A percentile compares a stretch with the other conserved stretches of the same genome.
These are phyloP conservation scores for Effrenium voratum DNA, from an alignment of 73 alveolate species.

Conservation along the genomic window DNA sequence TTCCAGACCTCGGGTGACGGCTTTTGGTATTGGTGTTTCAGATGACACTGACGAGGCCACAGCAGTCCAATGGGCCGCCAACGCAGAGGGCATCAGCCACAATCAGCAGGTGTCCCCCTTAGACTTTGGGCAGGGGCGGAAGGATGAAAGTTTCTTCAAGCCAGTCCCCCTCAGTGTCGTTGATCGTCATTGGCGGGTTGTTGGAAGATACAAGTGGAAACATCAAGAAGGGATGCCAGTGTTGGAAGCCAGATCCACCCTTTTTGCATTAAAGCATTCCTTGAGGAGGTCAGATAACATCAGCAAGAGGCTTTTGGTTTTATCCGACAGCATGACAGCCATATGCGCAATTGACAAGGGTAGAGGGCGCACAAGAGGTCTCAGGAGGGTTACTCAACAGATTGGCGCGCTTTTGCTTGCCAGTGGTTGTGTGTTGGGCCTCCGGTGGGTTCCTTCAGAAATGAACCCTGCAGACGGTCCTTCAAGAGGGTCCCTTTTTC, in stretches of 20 bases:
- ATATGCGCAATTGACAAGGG: not conserved
- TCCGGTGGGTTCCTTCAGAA: not conserved
- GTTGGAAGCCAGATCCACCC: constrained; percentile 2
- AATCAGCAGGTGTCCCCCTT: not conserved
- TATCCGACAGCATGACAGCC: not conserved
- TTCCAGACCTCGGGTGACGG: not conserved
- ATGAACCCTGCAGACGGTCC: not conserved
- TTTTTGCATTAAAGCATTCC: not conserved
- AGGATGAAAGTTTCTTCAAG: too few species aligned
- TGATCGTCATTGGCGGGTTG: not conserved
- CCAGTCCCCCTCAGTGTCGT: not conserved
- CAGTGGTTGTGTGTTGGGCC: not conserved
- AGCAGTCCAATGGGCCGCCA: constrained; percentile 12
- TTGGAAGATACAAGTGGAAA: not conserved
- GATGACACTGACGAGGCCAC: not conserved
- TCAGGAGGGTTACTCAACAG: not conserved
- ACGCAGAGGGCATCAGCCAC: not conserved
- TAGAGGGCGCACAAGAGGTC: not conserved
- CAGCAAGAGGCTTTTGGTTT: not conserved
- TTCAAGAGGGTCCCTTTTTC: not conserved
- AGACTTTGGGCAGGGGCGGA: too few species aligned
- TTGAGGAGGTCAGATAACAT: not conserved
- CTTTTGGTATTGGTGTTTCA: not conserved
- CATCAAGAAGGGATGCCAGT: constrained; percentile 12
- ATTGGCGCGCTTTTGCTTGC: not conserved